Base-by-base conservation (phyloP, 2,329 filamentous ascomycete genomes). In the Huntiella savannae region DNA sequence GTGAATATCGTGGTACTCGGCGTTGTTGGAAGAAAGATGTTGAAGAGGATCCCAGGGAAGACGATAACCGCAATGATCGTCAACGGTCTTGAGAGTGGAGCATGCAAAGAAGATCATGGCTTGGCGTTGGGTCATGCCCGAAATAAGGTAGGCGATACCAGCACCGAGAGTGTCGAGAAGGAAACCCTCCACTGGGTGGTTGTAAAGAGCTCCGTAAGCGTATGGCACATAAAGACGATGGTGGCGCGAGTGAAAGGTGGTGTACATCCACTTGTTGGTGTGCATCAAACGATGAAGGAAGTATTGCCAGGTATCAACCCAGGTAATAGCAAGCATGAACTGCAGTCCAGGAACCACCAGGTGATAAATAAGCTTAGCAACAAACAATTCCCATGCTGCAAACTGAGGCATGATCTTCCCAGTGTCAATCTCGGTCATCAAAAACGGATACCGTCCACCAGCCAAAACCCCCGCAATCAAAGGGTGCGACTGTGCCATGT, bases 251-350 rank as follows among this genome's bases (percentile, higher is more conserved):
- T 96, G 91, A 65, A 95, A 91, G 46, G 79, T 82, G 52, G 84
- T 81, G 69, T 96, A 96, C 55, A 98, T 72, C 82, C 84, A 96
- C 62, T 83, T 87, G 67, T 96, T 95, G 67, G 91, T 71, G 64
- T 98, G 91, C 91, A 98, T 98, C 49, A 81, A 74, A 35, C 91
- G 84, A 63, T 98, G 91, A 56, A 88, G 71, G 64, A 95, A 94
- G 65, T 98, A 98, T 60, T 98, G 88, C 91, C 91, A 98, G 39
- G 86, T 91, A 63, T 98, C 91, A 54, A 96, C 73, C 53, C 92
- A 68, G 52, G 75, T 64, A 50, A 88, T 72, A 17, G 79, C 91
- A 43, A 82, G 57, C 49, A 73, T 64, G 58, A 94, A 82, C 60
- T 96, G 88, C 42, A 88, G 47, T 3, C 66, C 70, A 1, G 91